Conservation (phyloP, 352 stramenopile species). For the Globisporangium iwayamae region DNA sequence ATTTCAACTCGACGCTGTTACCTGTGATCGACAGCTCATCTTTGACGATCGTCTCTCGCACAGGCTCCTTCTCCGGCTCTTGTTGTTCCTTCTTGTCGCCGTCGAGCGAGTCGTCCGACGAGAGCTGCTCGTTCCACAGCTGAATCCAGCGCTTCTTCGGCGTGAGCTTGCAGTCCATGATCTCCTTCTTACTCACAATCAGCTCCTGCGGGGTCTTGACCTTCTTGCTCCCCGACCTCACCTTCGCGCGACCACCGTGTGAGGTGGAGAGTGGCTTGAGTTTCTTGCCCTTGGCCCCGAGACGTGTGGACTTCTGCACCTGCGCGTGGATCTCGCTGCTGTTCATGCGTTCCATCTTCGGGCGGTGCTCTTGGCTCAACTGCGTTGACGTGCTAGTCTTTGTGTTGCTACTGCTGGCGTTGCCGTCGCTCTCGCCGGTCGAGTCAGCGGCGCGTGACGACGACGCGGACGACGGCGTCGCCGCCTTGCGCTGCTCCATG, state of each 20-base stretch:
- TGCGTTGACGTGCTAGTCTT: background rate
- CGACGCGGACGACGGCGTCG: slow-evolving; percentile 19
- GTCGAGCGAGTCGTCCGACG: slow-evolving; percentile 9
- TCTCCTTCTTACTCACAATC: slow-evolving; percentile 5
- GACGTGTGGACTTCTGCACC: slow-evolving; percentile 18
- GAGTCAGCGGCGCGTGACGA: slow-evolving; percentile 18
- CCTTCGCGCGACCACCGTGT: background rate
- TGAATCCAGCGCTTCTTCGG: slow-evolving; percentile 82
- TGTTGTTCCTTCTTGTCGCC: background rate
- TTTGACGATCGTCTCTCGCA: background rate
- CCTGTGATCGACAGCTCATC: background rate
- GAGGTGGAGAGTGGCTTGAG: slow-evolving; percentile 32
- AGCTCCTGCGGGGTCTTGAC: slow-evolving; percentile 9
- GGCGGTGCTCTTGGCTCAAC: background rate
- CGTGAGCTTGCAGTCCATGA: slow-evolving; percentile 40
- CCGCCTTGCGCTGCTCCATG: slow-evolving; percentile 59
- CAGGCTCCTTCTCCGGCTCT: slow-evolving; percentile 16
- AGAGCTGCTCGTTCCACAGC: slow-evolving; percentile 56
- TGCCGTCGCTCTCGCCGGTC: slow-evolving; percentile 14
- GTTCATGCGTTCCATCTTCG: slow-evolving; percentile 15
- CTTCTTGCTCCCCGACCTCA: slow-evolving; percentile 18
- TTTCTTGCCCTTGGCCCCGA: slow-evolving; percentile 32
- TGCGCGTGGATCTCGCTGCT: slow-evolving; percentile 26
- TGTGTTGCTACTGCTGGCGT: slow-evolving; percentile 19
- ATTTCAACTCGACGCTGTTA: slow-evolving; percentile 3